Evolutionary conservation across 305 asterid species (phyloP), one percentile per base, ranked within the genome.

Genomic region (Fraxinus paxiana): DNA sequence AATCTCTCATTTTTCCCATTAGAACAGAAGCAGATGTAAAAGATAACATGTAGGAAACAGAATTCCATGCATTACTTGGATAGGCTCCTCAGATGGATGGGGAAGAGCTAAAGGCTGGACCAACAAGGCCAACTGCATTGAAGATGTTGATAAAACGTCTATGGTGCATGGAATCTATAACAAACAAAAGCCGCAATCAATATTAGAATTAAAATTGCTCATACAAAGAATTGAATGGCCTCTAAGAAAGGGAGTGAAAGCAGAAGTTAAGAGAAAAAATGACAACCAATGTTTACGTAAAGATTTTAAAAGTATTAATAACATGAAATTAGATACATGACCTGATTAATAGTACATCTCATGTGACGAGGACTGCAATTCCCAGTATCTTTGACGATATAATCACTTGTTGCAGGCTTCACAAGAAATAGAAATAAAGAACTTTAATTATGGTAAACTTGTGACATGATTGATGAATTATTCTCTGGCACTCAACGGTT

Each of bases 51-150:
- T 24, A 30, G 74, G 70, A 20, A 78, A 48, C 6, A 51, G 26
- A 77, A 82, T 76, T 31, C 81, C 85, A 82, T 30, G 73, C 77
- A 84, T 87, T 93, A 94, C 99, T 67, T 92, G 97, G 84, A 96
- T 92, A 38, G 97, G 95, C 86, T 96, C 99, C 90, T 96, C 99
- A 59, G 98, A 93, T 34, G 98, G 96, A 89, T 96, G 97, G 73
- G 96, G 94, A 78, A 96, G 97, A 82, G 99, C 97, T 86, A 96
- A 85, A 82, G 99, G 99, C 92, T 96, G 99, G 84, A 96, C 98
- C 92, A 94, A 85, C 76, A 96, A 88, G 86, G 97, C 93, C 91
- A 93, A 85, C 88, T 92, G 98, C 98, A 96, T 94, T 56, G 94
- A 97, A 59, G 98, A 94, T 83, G 99, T 95, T 33, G 97, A 93